Evolutionary conservation across 78 protist genomes (phyloP).

Genomic region (Cavenderia fasciculata): DNA sequence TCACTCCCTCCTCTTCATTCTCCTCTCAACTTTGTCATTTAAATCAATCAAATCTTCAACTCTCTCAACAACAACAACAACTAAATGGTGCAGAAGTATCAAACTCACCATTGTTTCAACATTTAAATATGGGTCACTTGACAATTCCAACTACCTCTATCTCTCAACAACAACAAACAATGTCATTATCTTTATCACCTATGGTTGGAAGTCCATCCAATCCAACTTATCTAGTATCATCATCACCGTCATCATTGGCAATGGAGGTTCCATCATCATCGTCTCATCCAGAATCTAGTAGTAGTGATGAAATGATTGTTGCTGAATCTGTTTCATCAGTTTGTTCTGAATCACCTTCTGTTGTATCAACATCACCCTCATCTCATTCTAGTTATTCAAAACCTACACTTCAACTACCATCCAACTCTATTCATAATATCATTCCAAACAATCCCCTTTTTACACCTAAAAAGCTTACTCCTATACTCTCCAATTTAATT

Average conservation of each 20-base stretch:
- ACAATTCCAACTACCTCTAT: neutral
- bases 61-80: slow-evolving; percentile 11
- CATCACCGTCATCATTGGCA: neutral
- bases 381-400: too few species aligned
- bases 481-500: neutral
- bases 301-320: too few species aligned
- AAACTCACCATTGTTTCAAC: too few species aligned
- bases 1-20: neutral
- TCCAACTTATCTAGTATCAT: neutral
- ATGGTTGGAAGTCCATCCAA: slow-evolving; percentile 12
- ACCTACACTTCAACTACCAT: too few species aligned
- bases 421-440: slow-evolving; percentile 3
- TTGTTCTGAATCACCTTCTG: too few species aligned
- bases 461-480: neutral
- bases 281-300: too few species aligned
- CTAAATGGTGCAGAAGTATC: too few species aligned
- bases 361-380: too few species aligned
- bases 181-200: neutral
- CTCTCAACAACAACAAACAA: too few species aligned
- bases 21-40: neutral
- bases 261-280: neutral
- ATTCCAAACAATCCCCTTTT: neutral
- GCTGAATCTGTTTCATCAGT: too few species aligned
- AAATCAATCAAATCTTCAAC: neutral
- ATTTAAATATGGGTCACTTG: too few species aligned